Evolutionary conservation across 2,329 filamentous ascomycete genomes (phyloP).

Genomic region (Penicillium sumatraense): DNA sequence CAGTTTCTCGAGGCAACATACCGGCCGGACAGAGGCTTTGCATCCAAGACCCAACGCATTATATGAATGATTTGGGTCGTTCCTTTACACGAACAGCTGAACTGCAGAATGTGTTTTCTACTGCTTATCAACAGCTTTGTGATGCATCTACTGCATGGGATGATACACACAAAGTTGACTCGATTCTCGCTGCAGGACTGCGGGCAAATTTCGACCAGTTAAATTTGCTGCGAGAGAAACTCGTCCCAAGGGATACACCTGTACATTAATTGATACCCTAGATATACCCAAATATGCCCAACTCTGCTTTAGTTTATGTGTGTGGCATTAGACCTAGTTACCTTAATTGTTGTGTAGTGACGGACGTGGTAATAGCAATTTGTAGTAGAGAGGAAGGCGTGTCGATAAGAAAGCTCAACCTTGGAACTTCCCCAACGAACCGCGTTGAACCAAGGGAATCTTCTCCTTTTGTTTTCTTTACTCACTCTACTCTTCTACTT

Average conservation of each 20-base stretch:
- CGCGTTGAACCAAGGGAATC: neutral
- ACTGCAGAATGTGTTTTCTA: constrained; percentile 50
- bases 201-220: constrained; percentile 37
- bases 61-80: constrained; percentile 61
- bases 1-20: constrained; percentile 37
- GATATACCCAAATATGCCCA: neutral
- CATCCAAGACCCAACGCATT: constrained; percentile 64
- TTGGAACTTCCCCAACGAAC: neutral
- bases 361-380: neutral
- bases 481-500: neutral
- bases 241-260: neutral
- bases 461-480: neutral
- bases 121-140: constrained; percentile 32
- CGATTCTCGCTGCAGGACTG: constrained; percentile 31
- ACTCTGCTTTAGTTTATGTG: neutral
- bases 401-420: constrained; percentile 4
- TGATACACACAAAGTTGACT: neutral
- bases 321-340: neutral
- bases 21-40: constrained; percentile 48
- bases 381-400: constrained; percentile 5
- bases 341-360: neutral
- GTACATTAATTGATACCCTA: constrained; percentile 1
- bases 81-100: constrained; percentile 55
- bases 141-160: constrained; percentile 32
- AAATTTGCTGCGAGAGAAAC: constrained; percentile 19